These are phyloP conservation scores for Penicillium ochrochloron DNA, from an alignment of 495 filamentous ascomycete genomes.

Conservation along the genomic window DNA sequence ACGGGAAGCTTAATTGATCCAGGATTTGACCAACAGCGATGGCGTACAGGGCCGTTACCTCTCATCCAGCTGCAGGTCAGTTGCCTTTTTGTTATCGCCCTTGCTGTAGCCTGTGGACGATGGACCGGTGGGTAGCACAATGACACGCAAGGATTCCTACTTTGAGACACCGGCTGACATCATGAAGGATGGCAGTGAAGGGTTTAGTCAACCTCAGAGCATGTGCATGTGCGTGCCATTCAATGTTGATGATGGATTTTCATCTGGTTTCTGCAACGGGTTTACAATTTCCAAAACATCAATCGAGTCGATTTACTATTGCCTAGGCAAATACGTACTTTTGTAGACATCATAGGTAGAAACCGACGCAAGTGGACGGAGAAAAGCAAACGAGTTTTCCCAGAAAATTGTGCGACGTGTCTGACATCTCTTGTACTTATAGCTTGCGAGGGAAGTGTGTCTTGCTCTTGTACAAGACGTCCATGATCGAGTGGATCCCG, in stretches of 20 bases:
- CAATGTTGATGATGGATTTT: not conserved
- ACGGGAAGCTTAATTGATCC: constrained; percentile 24
- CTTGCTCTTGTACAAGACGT: not conserved
- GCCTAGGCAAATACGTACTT: not conserved
- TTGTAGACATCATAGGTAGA: not conserved
- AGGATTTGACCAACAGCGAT: not conserved
- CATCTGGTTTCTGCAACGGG: not conserved
- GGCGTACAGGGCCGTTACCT: not conserved
- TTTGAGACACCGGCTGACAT: constrained; percentile 26
- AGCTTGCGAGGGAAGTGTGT: not conserved
- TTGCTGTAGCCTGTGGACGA: constrained; percentile 7
- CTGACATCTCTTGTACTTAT: not conserved
- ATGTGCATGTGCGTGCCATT: not conserved
- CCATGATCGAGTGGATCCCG: constrained; percentile 2
- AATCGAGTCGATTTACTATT: not conserved
- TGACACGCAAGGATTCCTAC: constrained; percentile 24
- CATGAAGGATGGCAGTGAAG: constrained; percentile 14
- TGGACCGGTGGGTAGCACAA: constrained; percentile 27
- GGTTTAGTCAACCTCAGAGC: not conserved
- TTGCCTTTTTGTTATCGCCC: constrained; percentile 4
- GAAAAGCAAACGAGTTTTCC: constrained; percentile 3
- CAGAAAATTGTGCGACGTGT: constrained; percentile 1
- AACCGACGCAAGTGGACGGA: not conserved
- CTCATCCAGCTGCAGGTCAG: not conserved
- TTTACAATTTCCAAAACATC: not conserved